Evolutionary conservation across 768 basidiomycete species (phyloP).

Genomic region (Boletus coccyginus): DNA sequence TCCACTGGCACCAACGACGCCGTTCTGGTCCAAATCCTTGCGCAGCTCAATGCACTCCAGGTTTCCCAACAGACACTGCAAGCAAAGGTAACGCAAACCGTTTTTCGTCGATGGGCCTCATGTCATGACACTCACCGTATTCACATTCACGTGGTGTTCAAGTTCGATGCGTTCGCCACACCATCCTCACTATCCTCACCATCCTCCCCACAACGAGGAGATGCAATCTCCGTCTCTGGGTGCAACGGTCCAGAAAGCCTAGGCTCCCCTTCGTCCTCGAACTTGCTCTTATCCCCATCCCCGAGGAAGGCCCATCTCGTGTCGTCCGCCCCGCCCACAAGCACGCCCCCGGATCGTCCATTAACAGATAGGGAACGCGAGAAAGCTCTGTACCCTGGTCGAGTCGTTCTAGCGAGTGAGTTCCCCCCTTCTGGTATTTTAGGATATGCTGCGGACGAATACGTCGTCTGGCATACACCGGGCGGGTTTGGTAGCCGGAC

Average conservation of each 20-base stretch:
- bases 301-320: constrained; percentile 24
- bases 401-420: constrained; percentile 83
- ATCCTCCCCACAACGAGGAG: constrained; percentile 21
- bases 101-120: not conserved
- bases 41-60: constrained; percentile 68
- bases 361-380: constrained; percentile 62
- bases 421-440: constrained; percentile 12
- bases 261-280: constrained; percentile 24
- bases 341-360: constrained; percentile 16
- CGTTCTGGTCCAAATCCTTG: constrained; percentile 67
- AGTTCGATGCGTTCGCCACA: constrained; percentile 51
- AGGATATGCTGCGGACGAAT: not conserved
- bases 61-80: constrained; percentile 74
- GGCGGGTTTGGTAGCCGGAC: not conserved
- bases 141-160: not conserved
- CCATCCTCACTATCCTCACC: constrained; percentile 25
- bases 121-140: not conserved
- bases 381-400: constrained; percentile 73
- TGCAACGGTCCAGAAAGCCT: constrained; percentile 8
- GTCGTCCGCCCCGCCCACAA: constrained; percentile 26
- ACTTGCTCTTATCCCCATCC: constrained; percentile 28
- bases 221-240: constrained; percentile 29
- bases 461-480: too few species aligned
- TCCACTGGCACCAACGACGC: constrained; percentile 43
- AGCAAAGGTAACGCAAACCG: constrained; percentile 58